Evolutionary conservation across 768 basidiomycete genomes (phyloP), one percentile per base, ranked within the genome.

Genomic region (Strobilomyces dryophilus): DNA sequence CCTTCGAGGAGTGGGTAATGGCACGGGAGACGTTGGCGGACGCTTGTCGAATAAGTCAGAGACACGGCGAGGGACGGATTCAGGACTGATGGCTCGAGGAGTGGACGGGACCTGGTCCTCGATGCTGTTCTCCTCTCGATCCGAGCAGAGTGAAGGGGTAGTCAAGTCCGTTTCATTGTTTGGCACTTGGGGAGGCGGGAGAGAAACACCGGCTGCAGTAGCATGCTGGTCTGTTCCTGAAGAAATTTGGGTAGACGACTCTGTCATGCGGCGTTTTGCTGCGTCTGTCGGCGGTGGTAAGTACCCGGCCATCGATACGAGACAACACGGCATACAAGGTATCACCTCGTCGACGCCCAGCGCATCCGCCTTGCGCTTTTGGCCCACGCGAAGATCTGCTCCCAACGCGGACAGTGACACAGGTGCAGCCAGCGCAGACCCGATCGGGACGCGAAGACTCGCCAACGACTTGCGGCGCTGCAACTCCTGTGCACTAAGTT

Each of bases 131-230:
- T 79, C 79, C 10, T 80, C 72, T 34, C 66, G 75, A 36, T 84
- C 88, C 4, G 88, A 89, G 60, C 81, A 85, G 15, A 90, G 72
- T 0, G 87, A 89, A 0, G 88, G 88, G 0, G 88, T 90, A 1
- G 75, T 72, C 18, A 74, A 52, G 36, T 75, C 75, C 2, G 73
- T 72, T 46, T 73, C 76, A 14, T 68, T 71, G 20, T 59, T 60
- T 60, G 75, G 51, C 74, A 58, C 64, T 11, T 63, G 61, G 26
- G 36, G 59, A 52, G 51, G 44, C 3, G 53, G 52, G 40, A 53
- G 24, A 11, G 58, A 58, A 43, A 66, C 3, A 66, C 55, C 18
- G 64, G 51, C n/a, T 8, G 42, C 11, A 40, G 31, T 7, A 34
- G 35, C 21, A 37, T 47, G 34, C 47, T 55, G 50, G 21, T 32